Conservation (phyloP, 164 flowering plant species). For the Annona cherimola region DNA sequence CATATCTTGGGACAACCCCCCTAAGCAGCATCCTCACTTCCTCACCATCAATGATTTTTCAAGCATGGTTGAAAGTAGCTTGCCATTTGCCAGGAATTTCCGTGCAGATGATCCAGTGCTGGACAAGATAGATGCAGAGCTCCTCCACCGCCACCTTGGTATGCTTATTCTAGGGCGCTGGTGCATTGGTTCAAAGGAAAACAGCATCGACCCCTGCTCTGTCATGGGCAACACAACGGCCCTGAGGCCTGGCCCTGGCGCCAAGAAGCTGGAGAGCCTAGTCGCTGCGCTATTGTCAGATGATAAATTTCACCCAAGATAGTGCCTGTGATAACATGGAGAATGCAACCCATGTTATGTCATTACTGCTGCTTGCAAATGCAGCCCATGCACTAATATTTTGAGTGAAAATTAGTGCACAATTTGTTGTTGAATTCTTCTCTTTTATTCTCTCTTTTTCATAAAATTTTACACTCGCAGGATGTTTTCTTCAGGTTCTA, state of each 20-base stretch:
- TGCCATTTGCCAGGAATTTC: constrained; percentile 40
- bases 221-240: constrained; percentile 22
- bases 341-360: too few relatives aligned
- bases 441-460: too few relatives aligned
- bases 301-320: constrained; percentile 72
- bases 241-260: constrained; percentile 37
- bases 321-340: constrained; percentile 52
- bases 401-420: too few relatives aligned
- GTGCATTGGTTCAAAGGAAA: constrained; percentile 29
- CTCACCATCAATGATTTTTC: constrained; percentile 29
- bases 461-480: too few relatives aligned
- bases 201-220: constrained; percentile 33
- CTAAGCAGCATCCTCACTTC: constrained; percentile 39
- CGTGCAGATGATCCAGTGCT: constrained; percentile 32
- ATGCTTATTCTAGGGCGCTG: constrained; percentile 36
- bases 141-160: constrained; percentile 22
- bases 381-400: too few relatives aligned
- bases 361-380: too few relatives aligned
- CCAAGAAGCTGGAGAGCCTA: constrained; percentile 27
- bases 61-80: constrained; percentile 31
- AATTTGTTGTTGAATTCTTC: too few relatives aligned
- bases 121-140: constrained; percentile 36
- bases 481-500: too few relatives aligned
- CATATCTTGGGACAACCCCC: constrained; percentile 41
- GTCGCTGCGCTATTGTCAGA: constrained; percentile 52